Conservation (phyloP, 73 alveolate genomes). For the Paraurostyla sp. region DNA sequence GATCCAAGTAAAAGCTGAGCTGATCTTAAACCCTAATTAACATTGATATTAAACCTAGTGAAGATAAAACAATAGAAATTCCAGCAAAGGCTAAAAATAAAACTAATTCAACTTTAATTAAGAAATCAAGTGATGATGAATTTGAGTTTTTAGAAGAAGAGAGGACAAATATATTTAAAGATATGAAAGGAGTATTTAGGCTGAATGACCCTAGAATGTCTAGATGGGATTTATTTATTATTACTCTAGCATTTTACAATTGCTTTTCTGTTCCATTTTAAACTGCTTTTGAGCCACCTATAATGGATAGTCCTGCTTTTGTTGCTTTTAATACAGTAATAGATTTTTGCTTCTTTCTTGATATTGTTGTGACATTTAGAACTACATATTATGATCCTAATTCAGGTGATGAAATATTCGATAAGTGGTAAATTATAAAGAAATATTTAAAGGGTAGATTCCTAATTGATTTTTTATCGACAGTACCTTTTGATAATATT, state of each 20-base stretch:
- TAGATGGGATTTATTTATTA: constrained; percentile 81
- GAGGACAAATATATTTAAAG: neutral
- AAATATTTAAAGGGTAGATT: constrained; percentile 60
- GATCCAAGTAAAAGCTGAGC: neutral
- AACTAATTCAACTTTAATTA: neutral
- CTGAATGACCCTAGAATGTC: constrained; percentile 76
- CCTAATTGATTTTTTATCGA: constrained; percentile 31
- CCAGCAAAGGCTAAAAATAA: neutral
- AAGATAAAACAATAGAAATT: neutral
- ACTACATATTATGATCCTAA: constrained; percentile 75
- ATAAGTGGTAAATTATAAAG: constrained; percentile 65
- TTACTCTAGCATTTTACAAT: constrained; percentile 67
- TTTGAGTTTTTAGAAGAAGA: constrained; percentile 3
- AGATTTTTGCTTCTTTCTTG: constrained; percentile 74
- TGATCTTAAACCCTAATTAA: neutral
- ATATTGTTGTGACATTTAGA: constrained; percentile 71
- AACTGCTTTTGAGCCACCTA: constrained; percentile 72
- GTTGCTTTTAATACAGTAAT: constrained; percentile 41
- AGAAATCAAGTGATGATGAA: constrained; percentile 4
- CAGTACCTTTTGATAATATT: constrained; percentile 45
- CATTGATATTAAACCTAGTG: neutral
- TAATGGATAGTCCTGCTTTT: constrained; percentile 36
- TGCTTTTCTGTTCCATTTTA: constrained; percentile 69
- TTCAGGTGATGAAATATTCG: constrained; percentile 80
- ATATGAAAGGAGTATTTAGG: constrained; percentile 47